Conservation (phyloP, 2,329 filamentous ascomycete species). For the Fusarium sp. region DNA sequence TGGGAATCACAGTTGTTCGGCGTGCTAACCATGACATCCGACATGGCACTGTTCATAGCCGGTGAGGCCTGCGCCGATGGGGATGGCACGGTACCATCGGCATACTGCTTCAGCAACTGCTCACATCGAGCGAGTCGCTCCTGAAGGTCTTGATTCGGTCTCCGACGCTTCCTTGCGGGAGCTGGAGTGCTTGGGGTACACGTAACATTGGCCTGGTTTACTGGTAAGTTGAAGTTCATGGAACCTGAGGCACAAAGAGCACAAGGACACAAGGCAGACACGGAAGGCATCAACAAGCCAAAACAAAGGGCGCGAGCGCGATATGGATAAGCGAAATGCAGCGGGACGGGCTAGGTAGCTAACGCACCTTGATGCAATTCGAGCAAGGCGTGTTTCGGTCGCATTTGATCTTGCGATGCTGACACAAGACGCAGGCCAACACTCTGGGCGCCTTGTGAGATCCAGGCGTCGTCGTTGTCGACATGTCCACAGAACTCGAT, state of each 20-base stretch:
- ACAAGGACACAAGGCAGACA: background rate
- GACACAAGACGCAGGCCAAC: slow-evolving; percentile 67
- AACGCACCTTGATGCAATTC: slow-evolving; percentile 67
- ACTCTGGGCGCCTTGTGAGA: slow-evolving; percentile 57
- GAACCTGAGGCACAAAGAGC: background rate
- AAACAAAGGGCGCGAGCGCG: background rate
- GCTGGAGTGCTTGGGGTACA: slow-evolving; percentile 70
- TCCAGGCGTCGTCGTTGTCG: slow-evolving; percentile 42
- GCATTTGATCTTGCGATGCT: slow-evolving; percentile 72
- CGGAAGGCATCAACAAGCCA: background rate
- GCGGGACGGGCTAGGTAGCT: slow-evolving; percentile 14
- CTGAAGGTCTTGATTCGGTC: slow-evolving; percentile 71
- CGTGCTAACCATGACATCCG: slow-evolving; percentile 42
- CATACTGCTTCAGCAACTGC: slow-evolving; percentile 68
- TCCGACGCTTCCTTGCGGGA: slow-evolving; percentile 67
- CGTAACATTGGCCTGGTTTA: slow-evolving; percentile 64
- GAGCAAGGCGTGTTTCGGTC: slow-evolving; percentile 68
- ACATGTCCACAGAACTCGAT: slow-evolving; percentile 45
- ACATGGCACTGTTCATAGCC: slow-evolving; percentile 32
- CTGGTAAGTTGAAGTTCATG: slow-evolving; percentile 23
- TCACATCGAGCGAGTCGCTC: slow-evolving; percentile 69
- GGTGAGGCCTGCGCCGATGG: slow-evolving; percentile 31
- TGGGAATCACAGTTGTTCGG: slow-evolving; percentile 45
- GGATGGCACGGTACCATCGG: slow-evolving; percentile 49
- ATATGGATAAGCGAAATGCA: background rate